These are phyloP conservation scores for Prunus mume DNA, from an alignment of 306 rosid genomes.

Conservation along the genomic window DNA sequence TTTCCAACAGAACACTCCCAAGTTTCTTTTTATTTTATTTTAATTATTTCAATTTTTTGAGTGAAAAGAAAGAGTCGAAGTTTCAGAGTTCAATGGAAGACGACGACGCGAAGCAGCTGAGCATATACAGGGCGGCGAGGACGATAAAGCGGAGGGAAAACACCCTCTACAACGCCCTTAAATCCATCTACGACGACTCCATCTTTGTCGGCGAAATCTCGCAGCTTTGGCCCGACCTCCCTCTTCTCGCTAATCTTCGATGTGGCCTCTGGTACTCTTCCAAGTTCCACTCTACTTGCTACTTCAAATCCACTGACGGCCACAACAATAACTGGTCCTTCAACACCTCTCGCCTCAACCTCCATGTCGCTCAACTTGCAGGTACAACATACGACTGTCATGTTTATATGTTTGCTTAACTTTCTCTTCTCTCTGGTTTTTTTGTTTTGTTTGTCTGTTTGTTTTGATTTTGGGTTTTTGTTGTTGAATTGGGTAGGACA, in stretches of 20 bases:
- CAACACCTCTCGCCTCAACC: slow-evolving; percentile 83
- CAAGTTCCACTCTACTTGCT: slow-evolving; percentile 67
- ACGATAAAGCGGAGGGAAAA: slow-evolving; percentile 66
- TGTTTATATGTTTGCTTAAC: too few relatives aligned
- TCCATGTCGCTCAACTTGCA: slow-evolving; percentile 79
- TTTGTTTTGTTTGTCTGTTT: not conserved
- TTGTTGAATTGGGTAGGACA: slow-evolving; percentile 58
- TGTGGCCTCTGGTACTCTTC: slow-evolving; percentile 87
- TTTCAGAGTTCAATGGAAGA: slow-evolving; percentile 36
- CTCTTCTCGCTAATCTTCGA: slow-evolving; percentile 87
- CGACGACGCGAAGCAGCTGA: slow-evolving; percentile 28
- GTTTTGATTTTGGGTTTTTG: slow-evolving; percentile 1
- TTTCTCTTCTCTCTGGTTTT: not conserved
- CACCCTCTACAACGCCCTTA: slow-evolving; percentile 75
- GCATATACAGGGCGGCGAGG: slow-evolving; percentile 77
- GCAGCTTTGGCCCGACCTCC: slow-evolving; percentile 85
- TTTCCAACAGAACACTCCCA: too few relatives aligned
- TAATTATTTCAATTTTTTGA: too few relatives aligned
- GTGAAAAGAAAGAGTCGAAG: too few relatives aligned
- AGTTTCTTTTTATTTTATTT: too few relatives aligned
- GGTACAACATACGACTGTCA: slow-evolving; percentile 27
- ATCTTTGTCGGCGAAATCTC: slow-evolving; percentile 71
- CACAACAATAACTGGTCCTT: slow-evolving; percentile 87
- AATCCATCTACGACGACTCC: slow-evolving; percentile 79
- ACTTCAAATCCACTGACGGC: slow-evolving; percentile 96